Conservation (phyloP, 2,329 filamentous ascomycete genomes). For the Cadophora sp. region DNA sequence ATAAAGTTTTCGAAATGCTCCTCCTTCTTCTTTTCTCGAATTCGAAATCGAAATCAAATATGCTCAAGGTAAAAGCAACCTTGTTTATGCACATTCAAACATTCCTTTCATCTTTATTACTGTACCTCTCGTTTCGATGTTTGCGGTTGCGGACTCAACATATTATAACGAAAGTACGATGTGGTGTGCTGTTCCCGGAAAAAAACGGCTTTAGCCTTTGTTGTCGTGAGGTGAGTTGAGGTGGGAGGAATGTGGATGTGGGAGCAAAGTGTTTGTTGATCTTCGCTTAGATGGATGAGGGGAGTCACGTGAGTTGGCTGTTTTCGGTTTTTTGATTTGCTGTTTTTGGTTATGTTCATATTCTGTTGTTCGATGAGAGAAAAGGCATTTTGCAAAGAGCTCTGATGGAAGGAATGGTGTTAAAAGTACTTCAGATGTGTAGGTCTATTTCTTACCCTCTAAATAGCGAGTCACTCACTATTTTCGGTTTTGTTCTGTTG, state of each 20-base stretch:
- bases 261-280: constrained; percentile 10
- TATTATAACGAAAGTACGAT: too few species aligned
- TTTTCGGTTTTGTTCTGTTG: too few species aligned
- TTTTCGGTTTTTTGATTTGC: not conserved
- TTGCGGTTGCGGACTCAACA: not conserved
- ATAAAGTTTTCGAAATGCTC: too few species aligned
- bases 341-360: too few species aligned
- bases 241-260: not conserved
- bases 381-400: too few species aligned
- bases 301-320: not conserved
- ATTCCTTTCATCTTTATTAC: constrained; percentile 14
- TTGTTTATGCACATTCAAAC: not conserved
- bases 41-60: not conserved
- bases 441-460: too few species aligned
- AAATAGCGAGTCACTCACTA: too few species aligned
- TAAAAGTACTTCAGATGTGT: too few species aligned
- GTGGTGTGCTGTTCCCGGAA: not conserved
- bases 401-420: too few species aligned
- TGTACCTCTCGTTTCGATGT: not conserved
- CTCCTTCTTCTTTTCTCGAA: too few species aligned
- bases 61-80: not conserved
- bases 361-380: too few species aligned
- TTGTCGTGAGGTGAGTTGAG: not conserved
- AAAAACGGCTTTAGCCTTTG: not conserved
- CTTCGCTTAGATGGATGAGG: not conserved